These are phyloP conservation scores for Trichoderma koningii DNA, from an alignment of 2,329 filamentous ascomycete species.

Conservation along the genomic window DNA sequence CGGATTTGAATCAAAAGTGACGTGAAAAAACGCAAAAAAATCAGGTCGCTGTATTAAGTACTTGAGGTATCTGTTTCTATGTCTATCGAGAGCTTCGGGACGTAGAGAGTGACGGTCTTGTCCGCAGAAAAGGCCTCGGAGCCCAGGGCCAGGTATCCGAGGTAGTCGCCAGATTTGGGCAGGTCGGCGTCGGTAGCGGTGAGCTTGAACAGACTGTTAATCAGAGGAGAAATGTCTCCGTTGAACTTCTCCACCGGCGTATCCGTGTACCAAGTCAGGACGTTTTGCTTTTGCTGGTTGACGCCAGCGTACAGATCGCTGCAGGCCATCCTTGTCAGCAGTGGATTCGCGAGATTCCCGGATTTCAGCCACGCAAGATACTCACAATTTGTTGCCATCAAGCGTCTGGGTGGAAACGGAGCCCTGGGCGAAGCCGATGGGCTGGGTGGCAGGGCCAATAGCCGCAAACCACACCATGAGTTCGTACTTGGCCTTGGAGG, in stretches of 20 bases:
- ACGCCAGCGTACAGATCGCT: constrained; percentile 47
- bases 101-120: constrained; percentile 52
- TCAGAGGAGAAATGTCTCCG: constrained; percentile 50
- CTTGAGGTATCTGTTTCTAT: constrained; percentile 31
- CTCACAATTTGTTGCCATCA: constrained; percentile 48
- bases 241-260: constrained; percentile 44
- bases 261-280: constrained; percentile 53
- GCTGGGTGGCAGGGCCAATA: constrained; percentile 50
- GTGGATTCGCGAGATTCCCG: background rate
- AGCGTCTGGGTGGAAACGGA: constrained; percentile 41
- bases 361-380: constrained; percentile 9
- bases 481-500: constrained; percentile 50
- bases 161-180: constrained; percentile 43
- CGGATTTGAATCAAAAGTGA: background rate
- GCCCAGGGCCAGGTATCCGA: constrained; percentile 56
- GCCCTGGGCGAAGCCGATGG: constrained; percentile 46
- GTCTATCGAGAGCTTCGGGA: constrained; percentile 44
- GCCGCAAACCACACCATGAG: constrained; percentile 60
- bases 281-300: constrained; percentile 47
- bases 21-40: constrained; percentile 1
- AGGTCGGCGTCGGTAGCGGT: constrained; percentile 35
- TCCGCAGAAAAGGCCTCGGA: constrained; percentile 51
- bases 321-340: background rate
- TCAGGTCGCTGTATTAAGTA: constrained; percentile 17
- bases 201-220: constrained; percentile 45